These are phyloP conservation scores for Aspergillus sojae DNA, from an alignment of 2,329 filamentous ascomycete genomes.

Conservation along the genomic window DNA sequence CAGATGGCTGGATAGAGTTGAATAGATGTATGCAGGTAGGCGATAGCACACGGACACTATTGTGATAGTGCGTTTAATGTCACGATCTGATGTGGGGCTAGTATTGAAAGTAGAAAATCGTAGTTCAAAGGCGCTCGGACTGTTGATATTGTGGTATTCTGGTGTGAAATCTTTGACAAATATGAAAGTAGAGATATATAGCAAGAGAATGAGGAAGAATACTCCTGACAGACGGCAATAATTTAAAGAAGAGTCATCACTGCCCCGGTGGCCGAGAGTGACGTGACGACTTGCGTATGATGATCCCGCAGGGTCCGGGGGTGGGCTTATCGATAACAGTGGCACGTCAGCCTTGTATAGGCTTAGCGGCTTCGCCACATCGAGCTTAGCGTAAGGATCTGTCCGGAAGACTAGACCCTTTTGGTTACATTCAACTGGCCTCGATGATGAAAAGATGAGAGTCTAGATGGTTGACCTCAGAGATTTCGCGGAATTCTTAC, in stretches of 20 bases:
- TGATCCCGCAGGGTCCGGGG: constrained; percentile 31
- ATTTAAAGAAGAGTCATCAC: background rate
- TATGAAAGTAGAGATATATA: background rate
- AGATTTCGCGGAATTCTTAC: background rate
- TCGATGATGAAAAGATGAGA: constrained; percentile 21
- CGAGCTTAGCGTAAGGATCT: constrained; percentile 17
- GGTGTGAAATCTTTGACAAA: background rate
- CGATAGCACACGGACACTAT: constrained; percentile 22
- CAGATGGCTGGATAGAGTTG: constrained; percentile 4
- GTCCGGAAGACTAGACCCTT: constrained; percentile 19
- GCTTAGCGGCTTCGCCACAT: constrained; percentile 8
- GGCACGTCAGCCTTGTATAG: constrained; percentile 1
- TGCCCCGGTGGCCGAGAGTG: constrained; percentile 16
- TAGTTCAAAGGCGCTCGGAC: background rate
- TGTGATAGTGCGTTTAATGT: constrained; percentile 18
- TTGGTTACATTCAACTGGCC: constrained; percentile 21
- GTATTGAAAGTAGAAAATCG: constrained; percentile 9
- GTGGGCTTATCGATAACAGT: constrained; percentile 27
- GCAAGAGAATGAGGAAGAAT: background rate
- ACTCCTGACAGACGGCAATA: background rate
- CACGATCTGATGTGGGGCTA: constrained; percentile 16
- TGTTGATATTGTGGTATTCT: background rate
- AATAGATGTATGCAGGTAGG: constrained; percentile 20
- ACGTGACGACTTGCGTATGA: constrained; percentile 38
- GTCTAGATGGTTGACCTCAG: background rate